phyloP scores from a whole-genome alignment of 2,329 filamentous ascomycete genomes.

The Penicillium sp. region DNA sequence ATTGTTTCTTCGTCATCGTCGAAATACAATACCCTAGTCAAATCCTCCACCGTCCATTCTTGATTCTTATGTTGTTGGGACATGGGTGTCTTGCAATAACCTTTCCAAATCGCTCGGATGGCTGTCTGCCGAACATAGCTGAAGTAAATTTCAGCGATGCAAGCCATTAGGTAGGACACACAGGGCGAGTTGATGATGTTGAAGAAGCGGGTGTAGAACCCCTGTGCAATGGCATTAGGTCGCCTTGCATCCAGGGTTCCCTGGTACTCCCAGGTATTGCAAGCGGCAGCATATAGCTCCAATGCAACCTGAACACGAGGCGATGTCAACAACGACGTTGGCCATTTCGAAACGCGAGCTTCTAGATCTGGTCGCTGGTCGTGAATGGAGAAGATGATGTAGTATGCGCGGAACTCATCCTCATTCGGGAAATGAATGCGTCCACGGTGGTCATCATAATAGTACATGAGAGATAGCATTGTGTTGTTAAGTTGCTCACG shows the following conservation, averaged over 20 bases:
- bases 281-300: slow-evolving; percentile 57
- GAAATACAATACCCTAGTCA: slow-evolving; percentile 55
- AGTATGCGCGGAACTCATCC: slow-evolving; percentile 64
- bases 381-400: slow-evolving; percentile 57
- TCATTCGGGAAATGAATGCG: slow-evolving; percentile 56
- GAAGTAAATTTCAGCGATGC: slow-evolving; percentile 64
- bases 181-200: slow-evolving; percentile 53
- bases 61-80: slow-evolving; percentile 52
- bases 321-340: slow-evolving; percentile 50
- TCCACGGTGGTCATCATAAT: slow-evolving; percentile 57
- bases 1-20: slow-evolving; percentile 56
- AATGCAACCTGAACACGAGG: slow-evolving; percentile 57
- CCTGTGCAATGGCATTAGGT: slow-evolving; percentile 55
- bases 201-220: slow-evolving; percentile 61
- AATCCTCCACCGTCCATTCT: slow-evolving; percentile 57
- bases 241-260: slow-evolving; percentile 52
- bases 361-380: slow-evolving; percentile 56
- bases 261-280: slow-evolving; percentile 53
- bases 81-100: slow-evolving; percentile 49
- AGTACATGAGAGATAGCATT: slow-evolving; percentile 60
- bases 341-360: slow-evolving; percentile 58
- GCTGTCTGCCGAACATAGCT: slow-evolving; percentile 57
- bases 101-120: slow-evolving; percentile 56
- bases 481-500: slow-evolving; percentile 65
- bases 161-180: slow-evolving; percentile 63